A percentile compares a stretch with the other conserved stretches of the same genome.
phyloP scores from a whole-genome alignment of 805 yeast species.

The Candida wancherniae region DNA sequence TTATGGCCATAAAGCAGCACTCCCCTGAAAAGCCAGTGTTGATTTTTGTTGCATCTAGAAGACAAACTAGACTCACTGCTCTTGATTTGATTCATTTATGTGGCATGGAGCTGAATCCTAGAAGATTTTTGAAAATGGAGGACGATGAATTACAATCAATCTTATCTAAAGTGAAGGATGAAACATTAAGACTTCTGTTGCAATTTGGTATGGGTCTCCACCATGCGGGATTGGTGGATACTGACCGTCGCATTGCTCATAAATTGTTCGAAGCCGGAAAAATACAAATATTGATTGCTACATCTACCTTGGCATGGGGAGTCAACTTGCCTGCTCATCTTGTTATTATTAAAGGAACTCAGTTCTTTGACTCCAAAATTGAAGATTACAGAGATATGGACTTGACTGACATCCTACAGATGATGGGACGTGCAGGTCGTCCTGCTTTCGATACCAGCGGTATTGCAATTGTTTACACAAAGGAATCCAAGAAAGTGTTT shows the following conservation, averaged over 20 bases:
- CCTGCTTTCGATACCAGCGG: constrained; percentile 79
- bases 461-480: constrained; percentile 62
- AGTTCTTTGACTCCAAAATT: constrained; percentile 44
- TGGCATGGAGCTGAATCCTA: constrained; percentile 73
- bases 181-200: constrained; percentile 65
- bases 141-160: constrained; percentile 56
- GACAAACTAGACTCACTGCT: constrained; percentile 80
- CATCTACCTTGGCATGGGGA: constrained; percentile 83
- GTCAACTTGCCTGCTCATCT: constrained; percentile 54
- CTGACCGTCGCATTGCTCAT: constrained; percentile 67
- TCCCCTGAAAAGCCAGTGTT: constrained; percentile 81
- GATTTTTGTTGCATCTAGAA: constrained; percentile 78
- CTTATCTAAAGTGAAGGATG: constrained; percentile 65
- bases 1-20: constrained; percentile 87
- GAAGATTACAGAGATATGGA: constrained; percentile 67
- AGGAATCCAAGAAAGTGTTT: constrained; percentile 67
- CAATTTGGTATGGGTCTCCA: constrained; percentile 75
- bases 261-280: constrained; percentile 65
- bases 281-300: constrained; percentile 69
- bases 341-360: constrained; percentile 66
- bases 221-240: constrained; percentile 76
- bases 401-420: constrained; percentile 72
- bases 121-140: constrained; percentile 61
- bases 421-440: constrained; percentile 85
- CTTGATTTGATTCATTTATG: constrained; percentile 72